Base-by-base conservation (phyloP, 495 filamentous ascomycete genomes). In the Penicillium ochrochloron region DNA sequence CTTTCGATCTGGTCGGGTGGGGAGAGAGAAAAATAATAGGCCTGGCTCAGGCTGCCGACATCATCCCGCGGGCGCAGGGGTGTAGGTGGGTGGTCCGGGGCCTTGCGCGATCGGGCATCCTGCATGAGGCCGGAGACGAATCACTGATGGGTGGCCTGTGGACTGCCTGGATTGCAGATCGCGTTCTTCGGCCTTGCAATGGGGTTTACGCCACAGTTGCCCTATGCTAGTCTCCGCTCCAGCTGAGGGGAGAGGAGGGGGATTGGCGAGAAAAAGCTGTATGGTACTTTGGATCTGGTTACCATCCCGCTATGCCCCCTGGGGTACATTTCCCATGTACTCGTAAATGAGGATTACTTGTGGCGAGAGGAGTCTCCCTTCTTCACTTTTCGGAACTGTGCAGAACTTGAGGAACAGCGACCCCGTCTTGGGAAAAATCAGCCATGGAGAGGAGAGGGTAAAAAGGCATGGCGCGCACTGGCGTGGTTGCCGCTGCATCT, bases 181-280 rank as follows among this genome's bases (percentile, higher is more conserved):
- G 46, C 29, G 59, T 52, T 63, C 12, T 55, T 58, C 55, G 42
- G 39, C 57, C 25, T 50, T 39, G 11, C 52, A 52, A 6, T 31
- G 29, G 9, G n/a, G 19, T 25, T 59, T 70, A 62, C 69, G 64
- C 69, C 69, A 71, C 69, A 63, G 39, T 51, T 61, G 64, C 58
- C 59, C 57, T 37, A 21, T 57, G 39, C 33, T 29, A 23, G 48
- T 46, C 51, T 8, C 42, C 23, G 64, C 59, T 35, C 59, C 62
- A 27, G 62, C 62, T 64, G 62, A 60, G 50, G 27, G n/a, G 52
- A 31, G 33, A 37, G 9, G 52, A 31, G 52, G 25, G 29, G 17
- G 44, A 54, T 46, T 46, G 44, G 39, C 51, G 64, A 62, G 37
- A 37, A 54, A 27, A 56, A 19, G 19, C 25, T 60, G 55, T 59